A percentile compares a stretch with the other conserved stretches of the same genome.
phyloP scores from a whole-genome alignment of 257 asterid genomes.

The Orobanche coerulescens region DNA sequence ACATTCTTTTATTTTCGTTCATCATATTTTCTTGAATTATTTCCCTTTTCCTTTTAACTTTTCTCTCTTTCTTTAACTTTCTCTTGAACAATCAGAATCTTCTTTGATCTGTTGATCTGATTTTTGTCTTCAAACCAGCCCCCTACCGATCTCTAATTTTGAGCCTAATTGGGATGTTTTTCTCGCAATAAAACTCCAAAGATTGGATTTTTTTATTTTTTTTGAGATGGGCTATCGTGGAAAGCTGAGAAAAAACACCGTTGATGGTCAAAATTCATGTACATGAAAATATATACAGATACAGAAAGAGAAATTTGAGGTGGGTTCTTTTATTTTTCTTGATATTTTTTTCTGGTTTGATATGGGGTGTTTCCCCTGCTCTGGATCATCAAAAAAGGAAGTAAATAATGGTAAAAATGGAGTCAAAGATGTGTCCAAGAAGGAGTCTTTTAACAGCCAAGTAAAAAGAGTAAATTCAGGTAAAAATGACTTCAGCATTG shows the following conservation, averaged over 20 bases:
- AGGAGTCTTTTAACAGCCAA: conserved; percentile 46
- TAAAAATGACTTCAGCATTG: conserved; percentile 21
- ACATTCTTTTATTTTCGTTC: conserved; percentile 11
- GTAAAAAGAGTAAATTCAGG: conserved; percentile 65
- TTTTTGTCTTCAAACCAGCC: conserved; percentile 28
- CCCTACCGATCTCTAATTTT: conserved; percentile 42
- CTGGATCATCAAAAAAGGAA: conserved; percentile 65
- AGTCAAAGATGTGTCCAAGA: conserved; percentile 51
- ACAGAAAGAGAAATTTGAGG: conserved; percentile 29
- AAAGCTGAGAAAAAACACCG: conserved; percentile 27
- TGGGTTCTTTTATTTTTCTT: conserved; percentile 23
- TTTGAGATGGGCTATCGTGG: conserved; percentile 38
- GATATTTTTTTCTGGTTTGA: conserved; percentile 22
- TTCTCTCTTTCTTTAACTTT: conserved; percentile 24
- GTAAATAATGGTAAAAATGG: conserved; percentile 30
- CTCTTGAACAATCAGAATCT: conserved; percentile 37
- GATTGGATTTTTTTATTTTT: conserved; percentile 40
- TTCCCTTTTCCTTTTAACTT: conserved; percentile 7
- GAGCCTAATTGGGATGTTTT: conserved; percentile 32
- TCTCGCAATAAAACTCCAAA: conserved; percentile 24
- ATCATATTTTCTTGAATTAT: conserved; percentile 14
- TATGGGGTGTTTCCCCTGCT: conserved; percentile 87
- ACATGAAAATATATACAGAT: conserved; percentile 11
- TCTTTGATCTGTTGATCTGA: conserved; percentile 50
- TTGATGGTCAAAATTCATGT: conserved; percentile 26